Evolutionary conservation across 202 grass and related monocot species (phyloP).

Genomic region (Alloteropsis angusta): DNA sequence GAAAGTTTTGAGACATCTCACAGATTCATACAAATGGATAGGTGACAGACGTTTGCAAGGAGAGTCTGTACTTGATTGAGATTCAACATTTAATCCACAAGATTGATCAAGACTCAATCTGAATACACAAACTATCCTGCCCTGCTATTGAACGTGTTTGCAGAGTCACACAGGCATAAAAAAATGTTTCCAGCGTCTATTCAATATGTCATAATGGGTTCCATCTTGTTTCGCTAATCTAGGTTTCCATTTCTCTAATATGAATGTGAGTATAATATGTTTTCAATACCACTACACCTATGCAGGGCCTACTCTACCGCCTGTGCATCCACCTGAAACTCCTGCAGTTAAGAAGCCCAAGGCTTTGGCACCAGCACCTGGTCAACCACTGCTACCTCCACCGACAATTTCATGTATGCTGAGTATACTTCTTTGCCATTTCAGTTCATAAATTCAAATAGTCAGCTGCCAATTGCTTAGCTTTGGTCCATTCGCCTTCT

Average conservation of each 20-base stretch:
- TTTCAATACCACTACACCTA: conserved; percentile 17
- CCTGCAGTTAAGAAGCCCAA: conserved; percentile 33
- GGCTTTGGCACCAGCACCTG: conserved; percentile 38
- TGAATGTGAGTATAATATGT: not conserved
- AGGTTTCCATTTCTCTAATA: not conserved
- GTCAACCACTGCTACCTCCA: conserved; percentile 43
- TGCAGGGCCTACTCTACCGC: conserved; percentile 48
- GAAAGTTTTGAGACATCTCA: not conserved
- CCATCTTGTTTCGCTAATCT: conserved; percentile 19
- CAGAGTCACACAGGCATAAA: conserved; percentile 15
- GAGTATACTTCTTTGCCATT: conserved; percentile 22
- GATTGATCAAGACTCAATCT: conserved; percentile 8
- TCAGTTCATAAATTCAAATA: conserved; percentile 12
- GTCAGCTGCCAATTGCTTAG: not conserved
- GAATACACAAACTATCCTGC: not conserved
- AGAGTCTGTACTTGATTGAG: conserved; percentile 13
- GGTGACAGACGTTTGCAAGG: not conserved
- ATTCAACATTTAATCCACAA: conserved; percentile 20
- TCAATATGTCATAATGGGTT: conserved; percentile 22
- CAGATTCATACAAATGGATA: not conserved
- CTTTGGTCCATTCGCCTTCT: conserved; percentile 5
- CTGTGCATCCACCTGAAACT: conserved; percentile 28
- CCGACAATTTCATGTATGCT: conserved; percentile 60
- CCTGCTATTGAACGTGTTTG: conserved; percentile 1
- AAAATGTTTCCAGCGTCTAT: conserved; percentile 16